phyloP scores from a whole-genome alignment of 768 basidiomycete genomes.

The Collybiopsis luxurians region DNA sequence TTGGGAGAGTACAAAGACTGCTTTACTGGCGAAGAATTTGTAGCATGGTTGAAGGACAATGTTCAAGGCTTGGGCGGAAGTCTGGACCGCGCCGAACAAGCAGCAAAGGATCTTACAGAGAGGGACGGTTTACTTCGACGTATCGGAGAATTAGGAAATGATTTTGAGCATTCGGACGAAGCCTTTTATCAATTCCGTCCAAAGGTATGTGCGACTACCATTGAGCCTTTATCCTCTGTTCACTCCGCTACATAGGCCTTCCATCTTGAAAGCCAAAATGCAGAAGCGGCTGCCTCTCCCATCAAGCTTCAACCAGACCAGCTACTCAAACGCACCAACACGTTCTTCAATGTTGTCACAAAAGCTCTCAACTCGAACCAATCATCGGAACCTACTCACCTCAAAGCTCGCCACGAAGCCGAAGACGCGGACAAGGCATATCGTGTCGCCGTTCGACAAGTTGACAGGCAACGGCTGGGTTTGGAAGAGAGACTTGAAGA shows the following conservation, averaged over 20 bases:
- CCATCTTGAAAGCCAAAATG: slow-evolving; percentile 42
- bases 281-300: slow-evolving; percentile 18
- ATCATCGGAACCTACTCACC: slow-evolving; percentile 60
- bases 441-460: slow-evolving; percentile 73
- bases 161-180: slow-evolving; percentile 73
- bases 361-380: slow-evolving; percentile 59
- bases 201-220: slow-evolving; percentile 48
- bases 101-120: slow-evolving; percentile 60
- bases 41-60: slow-evolving; percentile 76
- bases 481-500: slow-evolving; percentile 88
- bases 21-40: slow-evolving; percentile 89
- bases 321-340: slow-evolving; percentile 66
- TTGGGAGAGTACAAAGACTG: slow-evolving; percentile 83
- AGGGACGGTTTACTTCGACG: slow-evolving; percentile 64
- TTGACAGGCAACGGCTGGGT: slow-evolving; percentile 81
- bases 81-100: slow-evolving; percentile 77
- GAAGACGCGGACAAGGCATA: slow-evolving; percentile 79
- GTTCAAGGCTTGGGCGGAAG: slow-evolving; percentile 77
- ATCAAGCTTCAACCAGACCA: slow-evolving; percentile 38
- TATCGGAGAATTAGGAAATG: slow-evolving; percentile 80
- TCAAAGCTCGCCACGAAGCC: slow-evolving; percentile 74
- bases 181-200: slow-evolving; percentile 84
- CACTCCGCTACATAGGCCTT: too few relatives aligned
- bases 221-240: too few relatives aligned
- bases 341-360: slow-evolving; percentile 66